Evolutionary conservation across 371 early-diverging fungal genomes (phyloP), one percentile per base, ranked within the genome.

Genomic region (Hamiltosporidium magnivora): DNA sequence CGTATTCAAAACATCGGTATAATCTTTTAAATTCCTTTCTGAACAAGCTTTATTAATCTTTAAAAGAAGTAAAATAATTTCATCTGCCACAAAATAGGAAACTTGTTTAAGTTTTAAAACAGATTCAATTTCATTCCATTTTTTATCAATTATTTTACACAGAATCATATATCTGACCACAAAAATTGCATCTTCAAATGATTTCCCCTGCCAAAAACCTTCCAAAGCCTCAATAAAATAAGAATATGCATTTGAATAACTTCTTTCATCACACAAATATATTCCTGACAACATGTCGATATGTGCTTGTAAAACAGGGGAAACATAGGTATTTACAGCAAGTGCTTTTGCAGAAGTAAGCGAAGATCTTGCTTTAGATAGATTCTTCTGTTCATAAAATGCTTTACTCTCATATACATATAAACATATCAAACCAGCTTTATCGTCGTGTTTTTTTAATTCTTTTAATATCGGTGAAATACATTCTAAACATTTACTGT

Each of bases 251-350:
- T 68, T 73, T n/a, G 58, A 60, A 60, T 77, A 80, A 44, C 75
- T 67, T 49, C 69, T 68, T 49, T 82, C 83, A 55, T 80, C 80
- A 65, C 77, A 76, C 43, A 77, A 44, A 61, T 75, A 80, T 60
- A 82, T 75, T 55, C 80, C 80, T 63, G 63, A 72, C 1, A 82
- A 64, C 6, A 80, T 65, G 56, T 82, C 83, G 14, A 82, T 82
- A 46, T 79, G 75, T 38, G 83, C 83, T 69, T 80, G 80, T 42
- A 82, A 54, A 6, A 56, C 60, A 12, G 69, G 52, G 0, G 80
- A 76, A 65, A 77, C 79, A 65, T 76, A 71, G 1, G 74, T 70
- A 44, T 73, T 72, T 12, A 77, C 79, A 53, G 76, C 69, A 9
- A 79, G 53, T 0, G 78, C 77, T 65, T 76, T 74, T 3, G 83